These are phyloP conservation scores for Chlamydomonas sp. DNA, from an alignment of 139 green algal genomes.

Conservation along the genomic window DNA sequence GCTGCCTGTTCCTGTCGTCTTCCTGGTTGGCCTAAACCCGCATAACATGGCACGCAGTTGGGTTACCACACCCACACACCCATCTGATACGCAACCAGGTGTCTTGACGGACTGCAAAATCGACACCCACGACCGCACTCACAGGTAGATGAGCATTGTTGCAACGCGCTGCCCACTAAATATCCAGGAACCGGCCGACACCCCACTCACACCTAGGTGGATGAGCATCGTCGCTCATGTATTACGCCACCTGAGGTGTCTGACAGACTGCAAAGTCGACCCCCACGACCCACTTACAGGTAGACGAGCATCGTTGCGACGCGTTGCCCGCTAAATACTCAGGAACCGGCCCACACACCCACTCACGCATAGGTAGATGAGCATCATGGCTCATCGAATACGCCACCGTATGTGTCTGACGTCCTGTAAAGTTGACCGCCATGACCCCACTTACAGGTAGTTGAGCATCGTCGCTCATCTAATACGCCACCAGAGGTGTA, in stretches of 20 bases:
- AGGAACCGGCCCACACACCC: background rate
- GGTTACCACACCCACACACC: background rate
- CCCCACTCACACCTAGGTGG: conserved; percentile 51
- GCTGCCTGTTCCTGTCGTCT: conserved; percentile 54
- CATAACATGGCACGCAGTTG: conserved; percentile 31
- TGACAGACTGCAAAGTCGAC: background rate
- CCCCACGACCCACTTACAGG: background rate
- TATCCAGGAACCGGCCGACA: background rate
- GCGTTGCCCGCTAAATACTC: background rate
- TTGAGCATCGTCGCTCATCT: background rate
- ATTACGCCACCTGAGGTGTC: conserved; percentile 1
- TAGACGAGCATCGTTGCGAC: background rate
- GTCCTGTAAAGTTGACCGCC: conserved; percentile 26
- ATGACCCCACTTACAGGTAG: conserved; percentile 32
- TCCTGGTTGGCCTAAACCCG: conserved; percentile 47
- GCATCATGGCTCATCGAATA: conserved; percentile 67
- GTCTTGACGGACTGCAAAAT: background rate
- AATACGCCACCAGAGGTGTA: background rate
- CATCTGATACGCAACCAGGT: background rate
- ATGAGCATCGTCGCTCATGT: conserved; percentile 17
- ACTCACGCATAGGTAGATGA: conserved; percentile 71
- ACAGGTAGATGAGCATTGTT: conserved; percentile 80
- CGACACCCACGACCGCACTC: conserved; percentile 7
- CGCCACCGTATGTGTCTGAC: conserved; percentile 71
- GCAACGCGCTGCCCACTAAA: conserved; percentile 63